Percentiles rank a stretch among this genome's conserved stretches.
Evolutionary conservation across 176 grass and related monocot species (phyloP).

Genomic region (bread wheat (Triticum aestivum)): IWGSC_CS_RefSeq_v2.1 NC_057809.1:512532597-512533096

Average conservation of each 20-base stretch:
- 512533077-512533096: not conserved
- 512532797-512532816: constrained; percentile 73
- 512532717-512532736: constrained; percentile 8
- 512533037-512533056: not conserved
- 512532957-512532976: not conserved
- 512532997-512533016: not conserved
- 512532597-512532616: not conserved
- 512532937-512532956: constrained; percentile 1
- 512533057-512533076: not conserved
- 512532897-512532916: not conserved
- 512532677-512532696: not conserved
- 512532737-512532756: constrained; percentile 78
- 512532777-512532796: constrained; percentile 82
- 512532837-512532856: not conserved
- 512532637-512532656: not conserved
- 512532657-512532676: not conserved
- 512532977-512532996: not conserved
- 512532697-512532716: not conserved
- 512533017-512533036: constrained; percentile 5
- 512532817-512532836: constrained; percentile 4
- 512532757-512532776: constrained; percentile 86
- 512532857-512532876: not conserved
- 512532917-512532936: not conserved
- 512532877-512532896: not conserved
- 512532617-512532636: not conserved